phyloP scores from a whole-genome alignment of 164 flowering plant species.

The Stephania yunnanensis region DNA sequence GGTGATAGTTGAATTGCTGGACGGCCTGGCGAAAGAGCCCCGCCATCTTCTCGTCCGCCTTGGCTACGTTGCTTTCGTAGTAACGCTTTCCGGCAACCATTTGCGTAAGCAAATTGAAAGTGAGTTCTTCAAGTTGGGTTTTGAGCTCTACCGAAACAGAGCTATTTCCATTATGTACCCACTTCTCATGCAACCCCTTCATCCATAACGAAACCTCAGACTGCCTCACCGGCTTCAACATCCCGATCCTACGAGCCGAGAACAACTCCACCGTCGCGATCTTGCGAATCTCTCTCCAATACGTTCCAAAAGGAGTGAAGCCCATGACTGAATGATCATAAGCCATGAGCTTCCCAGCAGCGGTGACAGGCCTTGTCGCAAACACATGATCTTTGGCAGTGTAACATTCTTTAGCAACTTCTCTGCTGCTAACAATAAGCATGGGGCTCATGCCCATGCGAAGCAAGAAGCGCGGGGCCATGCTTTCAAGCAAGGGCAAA shows the following conservation, averaged over 20 bases:
- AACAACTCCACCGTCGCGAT: neutral
- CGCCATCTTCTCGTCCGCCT: neutral
- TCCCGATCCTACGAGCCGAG: neutral
- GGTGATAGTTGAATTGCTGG: neutral
- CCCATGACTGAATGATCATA: neutral
- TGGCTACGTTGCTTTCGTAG: neutral
- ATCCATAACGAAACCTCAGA: neutral
- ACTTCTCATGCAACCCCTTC: neutral
- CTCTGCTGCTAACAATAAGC: neutral
- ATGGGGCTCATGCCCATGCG: neutral
- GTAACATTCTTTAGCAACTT: too few relatives aligned
- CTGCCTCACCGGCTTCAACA: neutral
- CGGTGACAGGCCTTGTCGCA: neutral
- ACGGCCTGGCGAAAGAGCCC: neutral
- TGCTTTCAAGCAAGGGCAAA: neutral
- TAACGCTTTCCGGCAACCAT: neutral
- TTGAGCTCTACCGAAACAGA: neutral
- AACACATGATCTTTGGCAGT: too few relatives aligned
- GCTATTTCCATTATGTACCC: neutral
- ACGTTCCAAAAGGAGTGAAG: neutral
- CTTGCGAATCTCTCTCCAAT: neutral
- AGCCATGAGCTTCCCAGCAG: neutral
- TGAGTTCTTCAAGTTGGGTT: neutral
- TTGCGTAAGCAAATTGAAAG: neutral
- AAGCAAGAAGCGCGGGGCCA: neutral